phyloP scores from a whole-genome alignment of 495 filamentous ascomycete species.

The Monascus purpureus region DNA sequence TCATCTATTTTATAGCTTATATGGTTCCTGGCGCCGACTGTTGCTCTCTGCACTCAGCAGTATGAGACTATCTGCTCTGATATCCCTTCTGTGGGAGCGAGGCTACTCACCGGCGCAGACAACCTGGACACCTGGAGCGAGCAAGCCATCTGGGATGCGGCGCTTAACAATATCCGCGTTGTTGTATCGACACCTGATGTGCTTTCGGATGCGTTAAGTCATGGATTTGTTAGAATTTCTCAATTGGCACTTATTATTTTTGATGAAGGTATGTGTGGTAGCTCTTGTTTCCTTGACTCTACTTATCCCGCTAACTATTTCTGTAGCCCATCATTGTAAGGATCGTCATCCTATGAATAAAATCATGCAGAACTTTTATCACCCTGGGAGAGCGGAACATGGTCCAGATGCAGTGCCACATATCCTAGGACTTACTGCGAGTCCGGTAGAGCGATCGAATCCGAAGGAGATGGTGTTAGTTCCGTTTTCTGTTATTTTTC shows the following conservation, averaged over 20 bases:
- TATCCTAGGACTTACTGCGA: conserved; percentile 78
- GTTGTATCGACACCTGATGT: conserved; percentile 70
- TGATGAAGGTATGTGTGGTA: conserved; percentile 59
- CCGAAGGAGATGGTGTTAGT: conserved; percentile 18
- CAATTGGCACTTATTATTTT: conserved; percentile 63
- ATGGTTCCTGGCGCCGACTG: conserved; percentile 79
- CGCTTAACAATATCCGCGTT: conserved; percentile 52
- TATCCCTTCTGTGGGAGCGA: conserved; percentile 47
- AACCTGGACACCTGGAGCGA: conserved; percentile 65
- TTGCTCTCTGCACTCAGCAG: conserved; percentile 64
- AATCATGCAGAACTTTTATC: conserved; percentile 72
- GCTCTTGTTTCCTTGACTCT: too few relatives aligned
- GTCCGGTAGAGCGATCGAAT: conserved; percentile 47
- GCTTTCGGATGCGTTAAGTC: conserved; percentile 62
- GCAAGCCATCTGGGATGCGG: conserved; percentile 55
- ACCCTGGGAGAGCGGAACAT: conserved; percentile 21
- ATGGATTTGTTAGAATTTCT: conserved; percentile 63
- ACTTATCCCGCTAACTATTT: too few relatives aligned
- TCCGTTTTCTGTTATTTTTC: neutral
- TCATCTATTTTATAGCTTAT: conserved; percentile 37
- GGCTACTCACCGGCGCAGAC: conserved; percentile 52
- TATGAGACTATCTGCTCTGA: conserved; percentile 44
- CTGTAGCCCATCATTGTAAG: conserved; percentile 21
- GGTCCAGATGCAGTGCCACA: conserved; percentile 38
- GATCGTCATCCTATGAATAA: conserved; percentile 48